phyloP scores from a whole-genome alignment of 2,329 filamentous ascomycete species.

The Chalara sp. region DNA sequence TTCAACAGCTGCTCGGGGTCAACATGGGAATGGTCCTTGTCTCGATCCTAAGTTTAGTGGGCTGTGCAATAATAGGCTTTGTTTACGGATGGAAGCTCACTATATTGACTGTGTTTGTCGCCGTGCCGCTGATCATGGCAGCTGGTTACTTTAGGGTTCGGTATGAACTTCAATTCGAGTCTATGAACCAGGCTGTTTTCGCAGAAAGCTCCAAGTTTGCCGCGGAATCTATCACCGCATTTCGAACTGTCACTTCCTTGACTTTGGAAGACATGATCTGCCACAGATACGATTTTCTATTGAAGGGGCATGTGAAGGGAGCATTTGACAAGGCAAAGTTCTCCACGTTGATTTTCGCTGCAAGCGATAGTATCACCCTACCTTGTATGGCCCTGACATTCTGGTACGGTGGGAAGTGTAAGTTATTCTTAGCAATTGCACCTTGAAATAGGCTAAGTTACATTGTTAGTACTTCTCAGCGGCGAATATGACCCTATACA shows the following conservation, averaged over 20 bases:
- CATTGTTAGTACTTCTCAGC: slow-evolving; percentile 1
- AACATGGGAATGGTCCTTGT: slow-evolving; percentile 50
- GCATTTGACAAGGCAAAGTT: slow-evolving; percentile 42
- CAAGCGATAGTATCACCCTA: slow-evolving; percentile 48
- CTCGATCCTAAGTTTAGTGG: slow-evolving; percentile 58
- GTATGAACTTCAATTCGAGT: slow-evolving; percentile 48
- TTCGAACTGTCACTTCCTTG: slow-evolving; percentile 54
- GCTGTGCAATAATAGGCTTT: slow-evolving; percentile 60
- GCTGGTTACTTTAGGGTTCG: slow-evolving; percentile 33
- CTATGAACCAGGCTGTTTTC: slow-evolving; percentile 50
- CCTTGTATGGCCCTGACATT: slow-evolving; percentile 52
- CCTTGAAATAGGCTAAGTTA: neutral
- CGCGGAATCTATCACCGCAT: slow-evolving; percentile 54
- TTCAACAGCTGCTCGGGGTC: slow-evolving; percentile 42
- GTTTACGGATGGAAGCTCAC: slow-evolving; percentile 72
- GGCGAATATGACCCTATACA: slow-evolving; percentile 34
- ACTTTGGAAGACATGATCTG: slow-evolving; percentile 54
- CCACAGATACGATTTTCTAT: slow-evolving; percentile 38
- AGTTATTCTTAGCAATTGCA: neutral
- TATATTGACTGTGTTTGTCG: slow-evolving; percentile 57
- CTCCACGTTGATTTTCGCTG: slow-evolving; percentile 44
- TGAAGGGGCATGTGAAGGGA: slow-evolving; percentile 39
- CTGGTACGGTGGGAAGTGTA: slow-evolving; percentile 34
- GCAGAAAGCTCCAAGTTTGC: slow-evolving; percentile 57
- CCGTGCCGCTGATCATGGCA: slow-evolving; percentile 40